A percentile compares a stretch with the other conserved stretches of the same genome.
These are phyloP conservation scores for Ambrosia hybrid DNA, from an alignment of 140 eudicot genomes.

Conservation along the genomic window DNA sequence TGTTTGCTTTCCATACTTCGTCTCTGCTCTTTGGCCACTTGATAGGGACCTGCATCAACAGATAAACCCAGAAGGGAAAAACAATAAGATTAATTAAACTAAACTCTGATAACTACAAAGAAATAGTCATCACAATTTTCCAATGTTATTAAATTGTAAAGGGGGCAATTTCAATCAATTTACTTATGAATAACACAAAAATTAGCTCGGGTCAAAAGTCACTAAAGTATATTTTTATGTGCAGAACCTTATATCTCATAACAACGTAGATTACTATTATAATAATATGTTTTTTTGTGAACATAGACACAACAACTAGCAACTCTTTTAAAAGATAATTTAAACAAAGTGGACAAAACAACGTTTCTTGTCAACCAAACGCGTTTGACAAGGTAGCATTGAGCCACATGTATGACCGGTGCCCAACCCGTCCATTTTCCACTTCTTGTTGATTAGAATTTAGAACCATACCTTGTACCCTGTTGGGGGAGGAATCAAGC, in stretches of 20 bases:
- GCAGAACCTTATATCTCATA: not conserved
- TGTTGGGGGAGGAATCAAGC: not conserved
- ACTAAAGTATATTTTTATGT: not conserved
- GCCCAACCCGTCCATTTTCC: not conserved
- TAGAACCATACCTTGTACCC: not conserved
- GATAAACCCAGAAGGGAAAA: too few species aligned
- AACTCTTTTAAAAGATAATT: not conserved
- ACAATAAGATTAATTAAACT: too few species aligned
- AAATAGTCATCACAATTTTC: not conserved
- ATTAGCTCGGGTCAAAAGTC: not conserved
- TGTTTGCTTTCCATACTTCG: too few species aligned
- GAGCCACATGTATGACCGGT: not conserved
- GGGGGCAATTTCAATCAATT: not conserved
- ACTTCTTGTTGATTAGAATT: not conserved
- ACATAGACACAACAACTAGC: not conserved
- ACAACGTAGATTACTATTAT: not conserved
- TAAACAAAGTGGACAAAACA: not conserved
- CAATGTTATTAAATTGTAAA: constrained; percentile 12
- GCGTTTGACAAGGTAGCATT: not conserved
- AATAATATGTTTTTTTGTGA: not conserved
- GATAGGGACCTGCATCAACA: too few species aligned
- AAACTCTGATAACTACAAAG: too few species aligned
- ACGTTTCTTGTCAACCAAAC: not conserved
- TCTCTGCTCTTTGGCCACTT: too few species aligned
- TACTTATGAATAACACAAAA: not conserved